These are phyloP conservation scores for Earliella scabrosa DNA, from an alignment of 1,284 basidiomycete genomes.

Conservation along the genomic window DNA sequence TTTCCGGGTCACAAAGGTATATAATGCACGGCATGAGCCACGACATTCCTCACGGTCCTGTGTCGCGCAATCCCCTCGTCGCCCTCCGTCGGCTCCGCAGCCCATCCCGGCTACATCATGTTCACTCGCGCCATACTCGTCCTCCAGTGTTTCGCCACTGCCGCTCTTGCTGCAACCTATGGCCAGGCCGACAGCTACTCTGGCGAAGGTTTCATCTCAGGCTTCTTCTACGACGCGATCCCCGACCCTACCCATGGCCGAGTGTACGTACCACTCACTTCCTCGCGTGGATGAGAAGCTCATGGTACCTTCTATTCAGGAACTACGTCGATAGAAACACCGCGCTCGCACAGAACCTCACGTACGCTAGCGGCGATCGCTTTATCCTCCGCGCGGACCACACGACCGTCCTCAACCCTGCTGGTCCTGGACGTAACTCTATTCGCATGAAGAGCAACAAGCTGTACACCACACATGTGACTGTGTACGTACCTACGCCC, in stretches of 20 bases:
- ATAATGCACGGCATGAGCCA: too few relatives aligned
- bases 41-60: too few relatives aligned
- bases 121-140: neutral
- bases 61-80: too few relatives aligned
- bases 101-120: too few relatives aligned
- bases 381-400: conserved; percentile 54
- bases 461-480: conserved; percentile 55
- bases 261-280: conserved; percentile 45
- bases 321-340: conserved; percentile 37
- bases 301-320: conserved; percentile 22
- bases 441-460: conserved; percentile 58
- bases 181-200: conserved; percentile 45
- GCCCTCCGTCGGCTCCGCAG: too few relatives aligned
- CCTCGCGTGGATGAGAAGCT: neutral
- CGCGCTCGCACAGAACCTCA: conserved; percentile 37
- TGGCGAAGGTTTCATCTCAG: conserved; percentile 50
- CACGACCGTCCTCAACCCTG: conserved; percentile 47
- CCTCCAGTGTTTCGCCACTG: conserved; percentile 5
- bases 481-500: conserved; percentile 48
- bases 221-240: conserved; percentile 53
- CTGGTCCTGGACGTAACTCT: conserved; percentile 61
- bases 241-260: conserved; percentile 61
- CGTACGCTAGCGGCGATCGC: conserved; percentile 27
- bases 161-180: conserved; percentile 37
- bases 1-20: too few relatives aligned